Evolutionary conservation across 768 basidiomycete species (phyloP).

Genomic region (Astraeus odoratus): DNA sequence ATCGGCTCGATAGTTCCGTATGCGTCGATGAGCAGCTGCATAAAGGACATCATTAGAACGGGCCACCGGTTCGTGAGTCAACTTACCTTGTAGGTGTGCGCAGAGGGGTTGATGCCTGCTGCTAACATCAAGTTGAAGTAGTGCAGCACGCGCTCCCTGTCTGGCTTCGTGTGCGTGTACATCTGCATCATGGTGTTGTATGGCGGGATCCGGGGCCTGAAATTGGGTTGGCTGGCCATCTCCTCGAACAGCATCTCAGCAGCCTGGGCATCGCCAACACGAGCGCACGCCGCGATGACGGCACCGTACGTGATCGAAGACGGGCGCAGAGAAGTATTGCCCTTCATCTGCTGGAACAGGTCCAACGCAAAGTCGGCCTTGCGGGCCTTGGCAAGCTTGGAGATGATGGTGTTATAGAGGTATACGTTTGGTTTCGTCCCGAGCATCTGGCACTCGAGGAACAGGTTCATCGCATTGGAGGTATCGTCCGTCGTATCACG

Average conservation of each 20-base stretch:
- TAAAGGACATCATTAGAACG: neutral
- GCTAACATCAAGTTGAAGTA: constrained; percentile 64
- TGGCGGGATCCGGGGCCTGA: constrained; percentile 86
- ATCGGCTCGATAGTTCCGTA: constrained; percentile 84
- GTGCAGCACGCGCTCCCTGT: constrained; percentile 65
- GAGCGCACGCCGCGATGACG: constrained; percentile 87
- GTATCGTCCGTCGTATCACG: constrained; percentile 97
- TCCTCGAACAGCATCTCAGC: constrained; percentile 83
- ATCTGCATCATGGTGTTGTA: constrained; percentile 99
- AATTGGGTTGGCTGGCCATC: constrained; percentile 68
- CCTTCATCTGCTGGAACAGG: constrained; percentile 85
- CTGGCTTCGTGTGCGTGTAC: constrained; percentile 86
- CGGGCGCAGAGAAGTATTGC: constrained; percentile 43
- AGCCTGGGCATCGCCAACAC: constrained; percentile 79
- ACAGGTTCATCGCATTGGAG: constrained; percentile 77
- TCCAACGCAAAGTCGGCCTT: constrained; percentile 87
- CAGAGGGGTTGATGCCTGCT: constrained; percentile 64
- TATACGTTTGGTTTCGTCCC: constrained; percentile 76
- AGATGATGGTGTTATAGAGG: constrained; percentile 96
- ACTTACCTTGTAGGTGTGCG: constrained; percentile 89
- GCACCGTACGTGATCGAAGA: constrained; percentile 93
- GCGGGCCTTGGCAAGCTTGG: constrained; percentile 88
- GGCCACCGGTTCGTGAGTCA: neutral
- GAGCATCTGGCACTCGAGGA: constrained; percentile 64
- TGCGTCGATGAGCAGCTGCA: constrained; percentile 78